phyloP scores from a whole-genome alignment of 306 rosid genomes.

The Aeschynomene evenia region DNA sequence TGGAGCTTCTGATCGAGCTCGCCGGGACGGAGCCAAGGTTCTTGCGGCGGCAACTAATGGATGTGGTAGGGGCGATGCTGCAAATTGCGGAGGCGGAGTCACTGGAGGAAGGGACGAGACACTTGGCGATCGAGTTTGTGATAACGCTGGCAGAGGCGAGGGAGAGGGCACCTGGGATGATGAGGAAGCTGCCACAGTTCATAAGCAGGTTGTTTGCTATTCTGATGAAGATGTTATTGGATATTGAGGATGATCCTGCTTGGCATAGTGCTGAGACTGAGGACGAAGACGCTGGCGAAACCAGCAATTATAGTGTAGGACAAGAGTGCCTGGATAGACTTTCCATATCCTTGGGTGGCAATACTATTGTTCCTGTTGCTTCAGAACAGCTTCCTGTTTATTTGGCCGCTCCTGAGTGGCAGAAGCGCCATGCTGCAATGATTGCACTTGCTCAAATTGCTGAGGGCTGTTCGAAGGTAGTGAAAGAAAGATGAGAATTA shows the following conservation, averaged over 20 bases:
- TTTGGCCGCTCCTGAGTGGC: conserved; percentile 93
- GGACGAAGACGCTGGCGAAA: conserved; percentile 91
- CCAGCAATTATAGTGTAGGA: conserved; percentile 84
- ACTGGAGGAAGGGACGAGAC: conserved; percentile 85
- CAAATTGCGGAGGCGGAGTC: conserved; percentile 92
- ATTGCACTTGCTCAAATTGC: conserved; percentile 93
- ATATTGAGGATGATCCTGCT: conserved; percentile 79
- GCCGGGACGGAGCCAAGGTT: conserved; percentile 94
- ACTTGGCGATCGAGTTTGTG: conserved; percentile 91
- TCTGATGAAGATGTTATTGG: conserved; percentile 82
- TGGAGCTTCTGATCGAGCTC: conserved; percentile 82
- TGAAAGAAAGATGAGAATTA: no score
- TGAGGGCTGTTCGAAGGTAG: conserved; percentile 90
- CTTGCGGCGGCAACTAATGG: conserved; percentile 77
- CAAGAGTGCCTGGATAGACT: conserved; percentile 95
- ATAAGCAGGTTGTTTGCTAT: conserved; percentile 83
- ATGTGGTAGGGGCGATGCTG: conserved; percentile 87
- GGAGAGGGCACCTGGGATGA: conserved; percentile 95
- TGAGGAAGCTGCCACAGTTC: conserved; percentile 95
- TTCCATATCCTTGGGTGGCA: conserved; percentile 94
- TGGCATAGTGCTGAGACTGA: conserved; percentile 87
- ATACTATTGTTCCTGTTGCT: conserved; percentile 91
- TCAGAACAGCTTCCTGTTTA: conserved; percentile 84
- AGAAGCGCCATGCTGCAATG: conserved; percentile 86
- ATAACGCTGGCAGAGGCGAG: conserved; percentile 94